phyloP scores from a whole-genome alignment of 192 early-diverging fungal species.

The Coemansia brasiliensis region DNA sequence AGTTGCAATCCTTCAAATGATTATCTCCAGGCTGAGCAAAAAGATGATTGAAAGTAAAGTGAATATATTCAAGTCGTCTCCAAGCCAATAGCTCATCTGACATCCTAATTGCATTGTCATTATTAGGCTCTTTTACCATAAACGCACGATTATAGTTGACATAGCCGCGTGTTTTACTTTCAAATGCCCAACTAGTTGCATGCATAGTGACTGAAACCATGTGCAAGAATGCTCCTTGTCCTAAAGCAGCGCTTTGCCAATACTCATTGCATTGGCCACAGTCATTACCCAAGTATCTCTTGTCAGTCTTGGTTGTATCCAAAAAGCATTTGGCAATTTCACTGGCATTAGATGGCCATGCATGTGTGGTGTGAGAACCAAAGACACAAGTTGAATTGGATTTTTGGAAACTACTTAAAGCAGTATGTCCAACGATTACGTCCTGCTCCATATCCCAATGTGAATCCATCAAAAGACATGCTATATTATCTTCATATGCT shows the following conservation, averaged over 20 bases:
- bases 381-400: conserved; percentile 58
- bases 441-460: conserved; percentile 56
- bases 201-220: conserved; percentile 61
- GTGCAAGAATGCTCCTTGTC: conserved; percentile 70
- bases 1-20: too few species aligned
- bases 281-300: conserved; percentile 59
- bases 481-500: conserved; percentile 38
- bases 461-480: conserved; percentile 58
- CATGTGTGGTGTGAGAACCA: conserved; percentile 63
- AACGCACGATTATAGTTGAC: conserved; percentile 66
- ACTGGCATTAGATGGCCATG: conserved; percentile 62
- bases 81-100: background rate
- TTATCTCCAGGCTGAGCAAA: too few species aligned
- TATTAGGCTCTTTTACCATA: conserved; percentile 57
- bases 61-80: background rate
- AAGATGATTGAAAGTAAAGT: background rate
- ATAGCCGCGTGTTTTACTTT: conserved; percentile 63
- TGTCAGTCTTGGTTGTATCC: conserved; percentile 58
- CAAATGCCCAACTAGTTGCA: conserved; percentile 59
- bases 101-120: background rate
- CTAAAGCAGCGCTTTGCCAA: conserved; percentile 63
- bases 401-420: conserved; percentile 57
- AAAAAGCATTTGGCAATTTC: conserved; percentile 59
- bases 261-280: conserved; percentile 55
- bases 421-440: conserved; percentile 62